Evolutionary conservation across 768 basidiomycete genomes (phyloP).

Genomic region (Phylloporus sp.): DNA sequence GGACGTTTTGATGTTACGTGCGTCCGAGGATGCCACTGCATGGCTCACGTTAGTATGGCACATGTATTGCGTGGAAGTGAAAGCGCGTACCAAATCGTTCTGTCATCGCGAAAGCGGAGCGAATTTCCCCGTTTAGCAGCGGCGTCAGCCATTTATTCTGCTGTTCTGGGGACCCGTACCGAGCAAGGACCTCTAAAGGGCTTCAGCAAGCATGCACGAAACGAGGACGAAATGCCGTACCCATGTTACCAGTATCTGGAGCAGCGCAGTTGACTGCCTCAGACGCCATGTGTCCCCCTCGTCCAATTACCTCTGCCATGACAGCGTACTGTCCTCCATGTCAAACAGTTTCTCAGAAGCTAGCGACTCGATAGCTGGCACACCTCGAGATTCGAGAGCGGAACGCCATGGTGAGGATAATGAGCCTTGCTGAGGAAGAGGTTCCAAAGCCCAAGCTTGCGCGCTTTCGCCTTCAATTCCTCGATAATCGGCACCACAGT

Average conservation of each 20-base stretch:
- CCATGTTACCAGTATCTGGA: conserved; percentile 98
- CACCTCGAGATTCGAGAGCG: conserved; percentile 92
- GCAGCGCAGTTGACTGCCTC: conserved; percentile 92
- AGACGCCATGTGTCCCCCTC: conserved; percentile 74
- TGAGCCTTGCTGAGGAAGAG: conserved; percentile 93
- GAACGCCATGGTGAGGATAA: conserved; percentile 84
- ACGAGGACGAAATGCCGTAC: conserved; percentile 32
- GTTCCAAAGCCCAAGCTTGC: conserved; percentile 91
- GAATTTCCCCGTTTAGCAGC: conserved; percentile 86
- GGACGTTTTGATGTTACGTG: conserved; percentile 89
- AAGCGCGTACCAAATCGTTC: conserved; percentile 67
- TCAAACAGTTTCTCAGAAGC: neutral
- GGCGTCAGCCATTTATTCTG: conserved; percentile 88
- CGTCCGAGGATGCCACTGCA: conserved; percentile 85
- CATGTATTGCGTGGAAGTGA: conserved; percentile 2
- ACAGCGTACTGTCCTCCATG: conserved; percentile 72
- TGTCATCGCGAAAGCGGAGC: conserved; percentile 96
- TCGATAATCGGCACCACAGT: conserved; percentile 75
- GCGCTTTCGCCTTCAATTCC: conserved; percentile 84
- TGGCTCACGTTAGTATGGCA: conserved; percentile 1
- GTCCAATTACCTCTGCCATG: conserved; percentile 93
- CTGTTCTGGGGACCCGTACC: conserved; percentile 88
- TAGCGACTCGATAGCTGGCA: conserved; percentile 11
- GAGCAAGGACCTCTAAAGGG: conserved; percentile 84
- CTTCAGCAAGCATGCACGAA: neutral